Conservation (phyloP, 192 early-diverging fungal genomes). For the Podila clonocystis region DNA sequence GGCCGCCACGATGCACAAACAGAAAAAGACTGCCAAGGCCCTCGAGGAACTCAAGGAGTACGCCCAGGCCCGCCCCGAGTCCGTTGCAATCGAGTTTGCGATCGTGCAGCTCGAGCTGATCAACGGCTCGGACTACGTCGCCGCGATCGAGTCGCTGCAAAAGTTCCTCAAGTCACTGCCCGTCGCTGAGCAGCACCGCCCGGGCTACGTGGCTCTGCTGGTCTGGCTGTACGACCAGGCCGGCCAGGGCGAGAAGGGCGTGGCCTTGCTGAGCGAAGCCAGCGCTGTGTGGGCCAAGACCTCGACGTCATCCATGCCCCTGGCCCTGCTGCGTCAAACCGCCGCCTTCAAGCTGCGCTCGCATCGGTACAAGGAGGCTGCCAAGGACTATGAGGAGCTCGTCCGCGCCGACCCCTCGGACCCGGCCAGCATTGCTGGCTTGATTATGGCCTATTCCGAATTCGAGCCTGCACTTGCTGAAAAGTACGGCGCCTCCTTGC, state of each 20-base stretch:
- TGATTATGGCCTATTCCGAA: conserved; percentile 72
- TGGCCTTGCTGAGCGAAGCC: conserved; percentile 65
- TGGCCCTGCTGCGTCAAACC: conserved; percentile 66
- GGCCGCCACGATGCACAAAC: conserved; percentile 60
- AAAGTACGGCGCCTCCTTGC: conserved; percentile 67
- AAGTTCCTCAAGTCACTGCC: conserved; percentile 50
- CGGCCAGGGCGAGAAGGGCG: conserved; percentile 65
- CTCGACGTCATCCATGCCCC: conserved; percentile 18
- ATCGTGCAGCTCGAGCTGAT: conserved; percentile 68
- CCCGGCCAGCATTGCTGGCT: conserved; percentile 69
- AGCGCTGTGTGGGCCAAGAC: conserved; percentile 65
- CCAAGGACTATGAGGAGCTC: conserved; percentile 73
- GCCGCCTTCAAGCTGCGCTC: conserved; percentile 75
- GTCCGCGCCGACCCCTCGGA: conserved; percentile 74
- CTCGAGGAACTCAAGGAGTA: conserved; percentile 63
- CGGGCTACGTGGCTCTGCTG: conserved; percentile 73
- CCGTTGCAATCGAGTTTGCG: conserved; percentile 68
- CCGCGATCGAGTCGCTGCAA: conserved; percentile 60
- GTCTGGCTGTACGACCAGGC: conserved; percentile 79
- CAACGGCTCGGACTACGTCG: conserved; percentile 50
- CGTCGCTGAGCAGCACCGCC: conserved; percentile 57
- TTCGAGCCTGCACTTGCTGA: conserved; percentile 69
- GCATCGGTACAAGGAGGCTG: conserved; percentile 68
- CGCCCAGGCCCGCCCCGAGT: conserved; percentile 48
- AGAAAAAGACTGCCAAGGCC: conserved; percentile 67